Evolutionary conservation across 2,329 filamentous ascomycete species (phyloP).

Genomic region (Botrytis galanthina): DNA sequence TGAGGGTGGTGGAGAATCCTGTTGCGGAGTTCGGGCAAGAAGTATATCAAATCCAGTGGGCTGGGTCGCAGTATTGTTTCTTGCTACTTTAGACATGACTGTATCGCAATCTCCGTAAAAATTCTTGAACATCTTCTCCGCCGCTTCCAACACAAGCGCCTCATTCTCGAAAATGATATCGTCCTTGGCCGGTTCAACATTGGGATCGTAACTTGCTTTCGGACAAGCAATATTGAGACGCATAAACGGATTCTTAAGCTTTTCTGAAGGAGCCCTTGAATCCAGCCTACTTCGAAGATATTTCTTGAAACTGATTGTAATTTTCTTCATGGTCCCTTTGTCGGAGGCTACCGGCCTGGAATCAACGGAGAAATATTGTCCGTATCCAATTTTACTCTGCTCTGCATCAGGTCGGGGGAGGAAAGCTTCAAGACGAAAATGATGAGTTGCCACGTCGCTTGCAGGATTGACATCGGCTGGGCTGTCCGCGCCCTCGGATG

Average conservation of each 20-base stretch:
- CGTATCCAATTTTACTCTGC: constrained; percentile 45
- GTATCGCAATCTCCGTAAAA: constrained; percentile 31
- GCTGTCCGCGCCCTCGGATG: neutral
- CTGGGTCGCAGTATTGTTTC: neutral
- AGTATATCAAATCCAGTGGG: constrained; percentile 31
- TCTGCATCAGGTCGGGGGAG: constrained; percentile 54
- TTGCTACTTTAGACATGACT: neutral
- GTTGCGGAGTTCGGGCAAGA: constrained; percentile 27
- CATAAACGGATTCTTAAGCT: constrained; percentile 57
- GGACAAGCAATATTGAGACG: constrained; percentile 63
- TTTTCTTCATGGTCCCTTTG: constrained; percentile 58
- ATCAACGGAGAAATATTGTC: constrained; percentile 66
- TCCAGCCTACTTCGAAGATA: constrained; percentile 43
- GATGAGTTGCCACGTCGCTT: neutral
- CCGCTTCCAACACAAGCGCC: constrained; percentile 40
- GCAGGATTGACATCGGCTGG: neutral
- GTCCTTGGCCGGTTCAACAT: constrained; percentile 70
- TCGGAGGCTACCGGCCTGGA: constrained; percentile 58
- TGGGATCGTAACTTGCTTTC: constrained; percentile 64
- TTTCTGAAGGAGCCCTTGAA: constrained; percentile 29
- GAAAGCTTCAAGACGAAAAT: constrained; percentile 54
- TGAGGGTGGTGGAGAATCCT: neutral
- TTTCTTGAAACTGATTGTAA: constrained; percentile 53
- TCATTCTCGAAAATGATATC: constrained; percentile 67
- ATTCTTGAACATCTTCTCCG: constrained; percentile 34